These are phyloP conservation scores for Phytophthora syringae DNA, from an alignment of 352 stramenopile species.

Conservation along the genomic window DNA sequence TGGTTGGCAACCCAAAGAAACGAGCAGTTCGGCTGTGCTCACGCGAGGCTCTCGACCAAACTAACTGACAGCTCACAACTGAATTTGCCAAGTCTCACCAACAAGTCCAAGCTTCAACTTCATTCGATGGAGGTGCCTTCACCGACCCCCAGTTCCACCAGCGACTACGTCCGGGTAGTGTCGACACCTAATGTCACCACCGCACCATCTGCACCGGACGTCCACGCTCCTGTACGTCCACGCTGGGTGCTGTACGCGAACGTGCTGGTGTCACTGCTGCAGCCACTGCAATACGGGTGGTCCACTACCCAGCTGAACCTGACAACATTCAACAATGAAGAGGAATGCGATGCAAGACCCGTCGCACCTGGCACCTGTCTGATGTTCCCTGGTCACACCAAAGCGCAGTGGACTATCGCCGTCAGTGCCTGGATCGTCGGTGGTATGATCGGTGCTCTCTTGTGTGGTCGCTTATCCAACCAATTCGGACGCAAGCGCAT, in stretches of 20 bases:
- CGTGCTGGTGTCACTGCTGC: constrained; percentile 40
- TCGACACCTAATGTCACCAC: constrained; percentile 13
- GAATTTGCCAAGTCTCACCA: constrained; percentile 17
- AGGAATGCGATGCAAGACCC: constrained; percentile 42
- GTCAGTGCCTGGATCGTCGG: constrained; percentile 51
- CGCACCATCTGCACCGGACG: constrained; percentile 3
- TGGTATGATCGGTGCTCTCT: constrained; percentile 42
- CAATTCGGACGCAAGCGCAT: constrained; percentile 25
- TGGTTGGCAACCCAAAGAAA: too few relatives aligned
- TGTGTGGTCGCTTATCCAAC: constrained; percentile 30
- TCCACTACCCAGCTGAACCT: constrained; percentile 57
- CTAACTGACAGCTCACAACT: constrained; percentile 10
- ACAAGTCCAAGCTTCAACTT: constrained; percentile 10
- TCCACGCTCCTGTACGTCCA: constrained; percentile 17
- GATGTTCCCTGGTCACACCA: constrained; percentile 64
- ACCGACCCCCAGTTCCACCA: constrained; percentile 11
- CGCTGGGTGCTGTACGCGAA: constrained; percentile 45
- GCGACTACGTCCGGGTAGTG: constrained; percentile 14
- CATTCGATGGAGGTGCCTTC: constrained; percentile 15
- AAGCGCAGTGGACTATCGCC: constrained; percentile 47
- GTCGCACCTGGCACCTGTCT: constrained; percentile 48
- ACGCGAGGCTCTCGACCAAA: too few relatives aligned
- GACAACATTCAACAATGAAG: constrained; percentile 50
- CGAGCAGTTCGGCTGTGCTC: too few relatives aligned
- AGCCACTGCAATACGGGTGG: constrained; percentile 61